phyloP scores from a whole-genome alignment of 129 eudicot genomes.

The Erigeron canadensis region DNA sequence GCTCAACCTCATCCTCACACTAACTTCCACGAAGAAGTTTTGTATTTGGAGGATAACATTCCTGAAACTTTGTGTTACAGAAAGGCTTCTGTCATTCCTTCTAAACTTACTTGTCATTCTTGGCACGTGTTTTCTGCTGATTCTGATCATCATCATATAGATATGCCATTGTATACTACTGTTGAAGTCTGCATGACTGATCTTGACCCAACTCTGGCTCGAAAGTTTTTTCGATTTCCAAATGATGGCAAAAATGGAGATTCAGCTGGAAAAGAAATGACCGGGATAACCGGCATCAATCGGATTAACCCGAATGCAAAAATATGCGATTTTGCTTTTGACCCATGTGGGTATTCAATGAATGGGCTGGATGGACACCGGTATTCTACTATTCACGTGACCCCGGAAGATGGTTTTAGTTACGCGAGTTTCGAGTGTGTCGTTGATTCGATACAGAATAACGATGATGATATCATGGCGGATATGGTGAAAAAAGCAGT shows the following conservation, averaged over 20 bases:
- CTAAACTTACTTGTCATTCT: slow-evolving; percentile 49
- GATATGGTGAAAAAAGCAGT: slow-evolving; percentile 61
- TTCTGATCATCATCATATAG: no score
- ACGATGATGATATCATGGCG: slow-evolving; percentile 39
- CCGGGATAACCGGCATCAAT: slow-evolving; percentile 53
- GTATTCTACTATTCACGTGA: slow-evolving; percentile 80
- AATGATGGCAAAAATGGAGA: slow-evolving; percentile 65
- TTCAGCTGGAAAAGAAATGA: slow-evolving; percentile 68
- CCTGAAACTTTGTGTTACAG: slow-evolving; percentile 42
- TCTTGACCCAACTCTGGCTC: slow-evolving; percentile 60
- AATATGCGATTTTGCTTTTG: slow-evolving; percentile 79
- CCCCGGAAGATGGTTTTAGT: slow-evolving; percentile 89
- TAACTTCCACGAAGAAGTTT: slow-evolving; percentile 63
- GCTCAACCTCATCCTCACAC: slow-evolving; percentile 77
- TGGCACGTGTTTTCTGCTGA: slow-evolving; percentile 79
- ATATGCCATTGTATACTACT: slow-evolving; percentile 40
- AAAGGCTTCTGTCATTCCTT: slow-evolving; percentile 69
- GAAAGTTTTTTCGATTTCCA: slow-evolving; percentile 65
- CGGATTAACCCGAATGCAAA: slow-evolving; percentile 51
- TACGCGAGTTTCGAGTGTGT: slow-evolving; percentile 86
- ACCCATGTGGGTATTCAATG: slow-evolving; percentile 92
- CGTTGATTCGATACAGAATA: slow-evolving; percentile 53
- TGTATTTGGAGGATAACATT: slow-evolving; percentile 46
- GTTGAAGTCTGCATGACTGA: slow-evolving; percentile 87
- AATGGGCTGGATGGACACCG: slow-evolving; percentile 66